Conservation (phyloP, 805 yeast species). For the Nakazawaea peltata region DNA sequence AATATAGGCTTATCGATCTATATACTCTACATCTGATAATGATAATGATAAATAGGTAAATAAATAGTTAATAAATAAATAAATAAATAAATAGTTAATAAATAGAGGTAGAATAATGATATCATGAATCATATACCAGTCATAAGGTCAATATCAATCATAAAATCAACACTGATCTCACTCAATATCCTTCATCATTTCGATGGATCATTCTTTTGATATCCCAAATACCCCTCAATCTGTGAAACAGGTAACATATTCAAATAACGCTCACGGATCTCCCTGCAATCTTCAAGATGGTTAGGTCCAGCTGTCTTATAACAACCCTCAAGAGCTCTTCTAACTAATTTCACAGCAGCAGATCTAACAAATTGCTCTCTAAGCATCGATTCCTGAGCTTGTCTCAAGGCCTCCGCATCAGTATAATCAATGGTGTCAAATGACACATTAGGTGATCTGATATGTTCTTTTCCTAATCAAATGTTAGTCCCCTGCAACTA, state of each 20-base stretch:
- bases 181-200: conserved; percentile 46
- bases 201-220: conserved; percentile 82
- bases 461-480: conserved; percentile 23
- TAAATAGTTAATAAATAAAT: conserved; percentile 1
- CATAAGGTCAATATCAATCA: no score
- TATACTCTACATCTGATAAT: no score
- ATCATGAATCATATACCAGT: no score
- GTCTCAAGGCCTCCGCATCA: conserved; percentile 50
- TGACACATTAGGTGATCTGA: conserved; percentile 64
- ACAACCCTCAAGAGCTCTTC: conserved; percentile 72
- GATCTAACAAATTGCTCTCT: conserved; percentile 77
- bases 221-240: conserved; percentile 70
- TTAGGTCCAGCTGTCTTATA: conserved; percentile 53
- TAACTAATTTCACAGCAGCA: conserved; percentile 56
- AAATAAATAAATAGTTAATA: background rate
- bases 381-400: conserved; percentile 70
- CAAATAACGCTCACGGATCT: conserved; percentile 68
- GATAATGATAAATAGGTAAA: conserved; percentile 1
- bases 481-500: no score
- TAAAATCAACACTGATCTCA: no score
- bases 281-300: conserved; percentile 73
- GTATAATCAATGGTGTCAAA: conserved; percentile 78
- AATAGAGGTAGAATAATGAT: background rate
- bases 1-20: no score
- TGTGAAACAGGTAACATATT: conserved; percentile 66